phyloP scores from a whole-genome alignment of 352 stramenopile genomes.

The Globisporangium alternatum region DNA sequence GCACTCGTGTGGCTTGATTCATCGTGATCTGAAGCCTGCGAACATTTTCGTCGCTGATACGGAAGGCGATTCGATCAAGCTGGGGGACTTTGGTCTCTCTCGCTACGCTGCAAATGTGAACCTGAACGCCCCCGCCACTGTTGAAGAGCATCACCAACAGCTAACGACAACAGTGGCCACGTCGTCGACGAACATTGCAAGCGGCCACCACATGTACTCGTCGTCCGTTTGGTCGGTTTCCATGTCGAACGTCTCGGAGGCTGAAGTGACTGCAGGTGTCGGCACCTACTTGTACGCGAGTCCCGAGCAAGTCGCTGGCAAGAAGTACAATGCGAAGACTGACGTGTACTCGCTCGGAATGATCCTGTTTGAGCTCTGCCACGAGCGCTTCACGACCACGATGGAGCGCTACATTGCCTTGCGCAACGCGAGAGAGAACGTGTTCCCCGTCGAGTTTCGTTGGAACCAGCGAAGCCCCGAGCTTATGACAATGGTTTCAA shows the following conservation, averaged over 20 bases:
- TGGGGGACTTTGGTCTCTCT: slow-evolving; percentile 89
- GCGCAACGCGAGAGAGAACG: slow-evolving; percentile 67
- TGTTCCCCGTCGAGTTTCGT: slow-evolving; percentile 50
- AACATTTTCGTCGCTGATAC: slow-evolving; percentile 91
- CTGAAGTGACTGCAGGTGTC: slow-evolving; percentile 85
- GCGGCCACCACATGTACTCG: slow-evolving; percentile 29
- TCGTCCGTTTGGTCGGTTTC: slow-evolving; percentile 58
- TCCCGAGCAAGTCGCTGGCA: slow-evolving; percentile 87
- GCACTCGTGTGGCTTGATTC: slow-evolving; percentile 87
- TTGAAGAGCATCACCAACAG: slow-evolving; percentile 32
- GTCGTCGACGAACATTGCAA: slow-evolving; percentile 12
- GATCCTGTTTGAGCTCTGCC: slow-evolving; percentile 90
- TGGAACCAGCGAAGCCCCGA: slow-evolving; percentile 57
- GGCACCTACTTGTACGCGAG: slow-evolving; percentile 90
- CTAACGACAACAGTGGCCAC: slow-evolving; percentile 10
- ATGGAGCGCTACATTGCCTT: slow-evolving; percentile 89
- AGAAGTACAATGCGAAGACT: slow-evolving; percentile 91
- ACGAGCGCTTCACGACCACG: slow-evolving; percentile 84
- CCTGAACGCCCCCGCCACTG: slow-evolving; percentile 33
- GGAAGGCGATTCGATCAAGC: slow-evolving; percentile 83
- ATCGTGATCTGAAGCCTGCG: slow-evolving; percentile 90
- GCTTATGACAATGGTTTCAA: slow-evolving; percentile 65
- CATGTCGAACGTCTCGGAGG: slow-evolving; percentile 65
- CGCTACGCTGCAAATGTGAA: slow-evolving; percentile 83
- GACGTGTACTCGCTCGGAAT: slow-evolving; percentile 91